Percentiles rank a stretch among this genome's conserved stretches.
These are phyloP conservation scores for Trichoderma simmonsii DNA, from an alignment of 2,329 filamentous ascomycete genomes.

Conservation along the genomic window DNA sequence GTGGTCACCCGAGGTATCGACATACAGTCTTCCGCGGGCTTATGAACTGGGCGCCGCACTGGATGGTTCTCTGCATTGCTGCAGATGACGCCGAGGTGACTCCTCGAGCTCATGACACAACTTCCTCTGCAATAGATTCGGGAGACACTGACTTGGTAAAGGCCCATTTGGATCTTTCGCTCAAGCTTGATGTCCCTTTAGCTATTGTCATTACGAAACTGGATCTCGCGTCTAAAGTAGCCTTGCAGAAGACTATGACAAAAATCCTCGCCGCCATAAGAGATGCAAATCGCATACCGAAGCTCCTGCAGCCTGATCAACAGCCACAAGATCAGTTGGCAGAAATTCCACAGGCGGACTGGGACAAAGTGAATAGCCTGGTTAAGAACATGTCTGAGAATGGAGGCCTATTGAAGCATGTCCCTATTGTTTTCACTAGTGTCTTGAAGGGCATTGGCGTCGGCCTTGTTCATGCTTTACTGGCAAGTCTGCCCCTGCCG, in stretches of 20 bases:
- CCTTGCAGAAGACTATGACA: slow-evolving; percentile 66
- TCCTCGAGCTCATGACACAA: slow-evolving; percentile 19
- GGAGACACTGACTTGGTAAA: slow-evolving; percentile 67
- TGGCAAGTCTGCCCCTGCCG: slow-evolving; percentile 72
- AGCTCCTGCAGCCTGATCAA: slow-evolving; percentile 62
- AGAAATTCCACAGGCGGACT: slow-evolving; percentile 54
- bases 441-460: slow-evolving; percentile 82
- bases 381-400: slow-evolving; percentile 48
- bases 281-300: slow-evolving; percentile 67
- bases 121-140: not conserved
- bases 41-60: slow-evolving; percentile 95
- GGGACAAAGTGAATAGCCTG: slow-evolving; percentile 55
- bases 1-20: slow-evolving; percentile 83
- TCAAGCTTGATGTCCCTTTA: slow-evolving; percentile 74
- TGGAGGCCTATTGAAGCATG: slow-evolving; percentile 46
- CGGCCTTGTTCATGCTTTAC: slow-evolving; percentile 73
- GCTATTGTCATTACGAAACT: slow-evolving; percentile 86
- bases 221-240: slow-evolving; percentile 74
- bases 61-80: slow-evolving; percentile 83
- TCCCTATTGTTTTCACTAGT: slow-evolving; percentile 87
- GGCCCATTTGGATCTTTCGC: slow-evolving; percentile 79
- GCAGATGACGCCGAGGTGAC: slow-evolving; percentile 64
- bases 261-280: slow-evolving; percentile 78
- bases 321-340: slow-evolving; percentile 50
- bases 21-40: slow-evolving; percentile 85